Base-by-base conservation (phyloP, 1,284 basidiomycete species). In the Trichosporon ovoides region DNA sequence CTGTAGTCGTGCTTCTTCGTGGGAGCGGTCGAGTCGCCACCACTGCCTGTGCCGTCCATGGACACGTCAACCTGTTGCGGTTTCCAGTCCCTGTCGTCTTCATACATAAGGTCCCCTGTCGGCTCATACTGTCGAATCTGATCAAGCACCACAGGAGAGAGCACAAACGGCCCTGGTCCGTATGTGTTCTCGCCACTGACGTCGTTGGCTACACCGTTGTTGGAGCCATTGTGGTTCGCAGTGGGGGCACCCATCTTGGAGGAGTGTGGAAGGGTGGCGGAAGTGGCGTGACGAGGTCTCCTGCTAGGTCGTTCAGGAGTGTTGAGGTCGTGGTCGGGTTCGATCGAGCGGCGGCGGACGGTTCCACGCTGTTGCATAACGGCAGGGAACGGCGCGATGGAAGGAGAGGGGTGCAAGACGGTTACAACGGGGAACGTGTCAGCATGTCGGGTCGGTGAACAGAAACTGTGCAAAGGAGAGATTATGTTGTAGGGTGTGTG, bases 21-120 rank as follows among this genome's bases (percentile, higher is more conserved):
- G 16, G 52, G 33, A 14, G 33, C 51, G 53, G 31, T 57, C 37
- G 38, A 31, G 12, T 31, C 37, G 19, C 33, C 59, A 22, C 64
- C 64, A 24, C 59, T 55, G 5, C 63, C 63, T 33, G 56, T 57
- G 34, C 46, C 58, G 36, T 55, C 60, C 52, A 58, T 56, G n/a
- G 52, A 48, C 16, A 59, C 38, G 24, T 56, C 57, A 24, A 20
- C 52, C 11, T 57, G 50, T 14, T 59, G 40, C 13, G 64, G 59
- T 16, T 37, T 40, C 74, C 74, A 76, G 37, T 72, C 70, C 14
- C 56, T 52, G 53, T 76, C 72, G 58, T 76, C 74, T 14, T 63
- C 62, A 49, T 76, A 76, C 71, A 74, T 72, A n/a, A 73, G 55
- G 10, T 54, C 38, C 20, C 73, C 68, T 5, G 56, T 28, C 0